Base-by-base conservation (phyloP, 257 asterid species). In the Fraxinus quadrangulata region DNA sequence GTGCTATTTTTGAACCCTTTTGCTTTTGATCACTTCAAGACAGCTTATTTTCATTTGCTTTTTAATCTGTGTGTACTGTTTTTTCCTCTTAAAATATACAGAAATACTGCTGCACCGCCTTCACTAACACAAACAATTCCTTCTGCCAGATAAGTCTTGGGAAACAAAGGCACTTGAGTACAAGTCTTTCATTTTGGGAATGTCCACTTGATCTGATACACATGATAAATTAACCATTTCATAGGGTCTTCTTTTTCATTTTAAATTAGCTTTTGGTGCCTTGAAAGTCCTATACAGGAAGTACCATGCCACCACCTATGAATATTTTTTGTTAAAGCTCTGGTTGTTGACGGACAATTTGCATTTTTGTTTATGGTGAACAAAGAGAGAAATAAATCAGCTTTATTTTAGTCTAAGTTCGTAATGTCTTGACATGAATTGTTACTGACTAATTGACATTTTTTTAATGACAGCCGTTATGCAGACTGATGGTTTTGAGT, bases 401-500 rank as follows among this genome's bases (percentile, higher is more conserved):
- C 36, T 8, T 11, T 23, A 23, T 9, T 63, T 24, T 63, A 0
- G 33, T 24, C 13, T 8, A 8, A 59, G 67, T 63, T 63, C 24
- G 1, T 63, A 10, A 24, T 24, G 34, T 63, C 34, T 11, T 26
- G 36, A 23, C 19, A 3, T 12, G 69, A 26, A 26, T 63, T 24
- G 26, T 68, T 45, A 34, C 81, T 82, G 2, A 80, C 34, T 7
- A 9, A n/a, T 71, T 28, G 67, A 59, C 13, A 61, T 70, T 74
- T 73, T 39, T 75, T 75, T 49, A 42, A 26, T 82, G 90, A 63
- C 96, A 95, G 99, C 99, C 77, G 99, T 95, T 31, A 93, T 95
- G 99, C 97, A 96, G 84, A 91, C 98, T 0, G 97, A 96, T 36
- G 98, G 98, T 23, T 96, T 93, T 54, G 97, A 89, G 37, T 93